A percentile compares a stretch with the other conserved stretches of the same genome.
Conservation (phyloP, 2,329 filamentous ascomycete species). For the Corynespora cassiicola region DNA sequence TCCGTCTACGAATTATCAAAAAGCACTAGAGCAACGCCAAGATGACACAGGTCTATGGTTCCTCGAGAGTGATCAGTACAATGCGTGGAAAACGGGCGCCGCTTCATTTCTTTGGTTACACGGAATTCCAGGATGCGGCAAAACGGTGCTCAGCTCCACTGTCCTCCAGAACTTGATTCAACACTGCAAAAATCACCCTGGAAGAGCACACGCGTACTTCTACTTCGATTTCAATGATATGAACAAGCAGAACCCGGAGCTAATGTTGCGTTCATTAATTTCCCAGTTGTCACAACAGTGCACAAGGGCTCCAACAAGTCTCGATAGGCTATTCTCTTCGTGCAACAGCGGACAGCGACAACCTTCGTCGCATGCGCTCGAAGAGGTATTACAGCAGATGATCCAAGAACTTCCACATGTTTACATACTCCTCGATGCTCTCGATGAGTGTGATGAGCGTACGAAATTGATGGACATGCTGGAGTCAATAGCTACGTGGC, state of each 20-base stretch:
- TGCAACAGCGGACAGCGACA: conserved; percentile 25
- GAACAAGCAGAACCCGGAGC: conserved; percentile 42
- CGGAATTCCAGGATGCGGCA: conserved; percentile 52
- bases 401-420: conserved; percentile 25
- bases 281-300: conserved; percentile 38
- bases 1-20: conserved; percentile 41
- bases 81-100: conserved; percentile 34
- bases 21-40: conserved; percentile 37
- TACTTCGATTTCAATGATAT: conserved; percentile 47
- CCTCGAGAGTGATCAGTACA: conserved; percentile 31
- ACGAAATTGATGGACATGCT: conserved; percentile 28
- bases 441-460: conserved; percentile 34
- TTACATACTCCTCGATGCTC: conserved; percentile 32
- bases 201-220: conserved; percentile 26
- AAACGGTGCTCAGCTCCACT: conserved; percentile 49
- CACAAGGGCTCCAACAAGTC: conserved; percentile 9
- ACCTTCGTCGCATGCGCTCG: conserved; percentile 28
- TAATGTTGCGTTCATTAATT: conserved; percentile 47
- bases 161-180: conserved; percentile 40
- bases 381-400: conserved; percentile 25
- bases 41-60: conserved; percentile 45
- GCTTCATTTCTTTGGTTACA: conserved; percentile 47
- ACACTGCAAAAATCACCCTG: conserved; percentile 13
- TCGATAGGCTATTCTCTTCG: conserved; percentile 34
- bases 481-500: conserved; percentile 22